Evolutionary conservation across 108 stramenopile species (phyloP).

Genomic region (Pseudonitzschia pungens): DNA sequence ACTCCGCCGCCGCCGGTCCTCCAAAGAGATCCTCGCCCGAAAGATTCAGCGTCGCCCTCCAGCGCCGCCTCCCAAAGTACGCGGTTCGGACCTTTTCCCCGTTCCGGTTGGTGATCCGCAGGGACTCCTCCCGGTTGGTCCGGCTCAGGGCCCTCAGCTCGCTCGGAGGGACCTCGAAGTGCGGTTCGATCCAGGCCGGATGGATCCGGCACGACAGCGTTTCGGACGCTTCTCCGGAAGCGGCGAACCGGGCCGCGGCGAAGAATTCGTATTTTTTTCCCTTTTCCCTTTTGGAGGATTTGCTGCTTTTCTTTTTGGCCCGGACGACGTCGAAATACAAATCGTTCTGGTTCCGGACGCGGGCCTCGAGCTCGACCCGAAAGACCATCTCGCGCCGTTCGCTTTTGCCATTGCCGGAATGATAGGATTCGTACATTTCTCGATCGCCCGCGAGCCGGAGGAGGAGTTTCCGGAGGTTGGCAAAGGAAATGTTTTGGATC

Average conservation of each 20-base stretch:
- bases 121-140: neutral
- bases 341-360: neutral
- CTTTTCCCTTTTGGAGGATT: neutral
- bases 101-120: conserved; percentile 15
- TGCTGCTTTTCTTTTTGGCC: conserved; percentile 8
- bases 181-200: conserved; percentile 15
- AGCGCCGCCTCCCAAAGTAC: conserved; percentile 17
- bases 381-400: neutral
- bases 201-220: conserved; percentile 27
- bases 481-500: conserved; percentile 19
- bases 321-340: conserved; percentile 7
- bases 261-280: conserved; percentile 3
- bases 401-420: neutral
- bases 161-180: conserved; percentile 19
- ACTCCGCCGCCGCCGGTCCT: neutral
- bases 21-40: conserved; percentile 2
- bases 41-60: conserved; percentile 24
- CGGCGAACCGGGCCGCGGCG: neutral
- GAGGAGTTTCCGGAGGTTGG: conserved; percentile 16
- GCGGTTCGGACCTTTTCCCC: conserved; percentile 16
- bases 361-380: neutral
- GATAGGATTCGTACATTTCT: conserved; percentile 21
- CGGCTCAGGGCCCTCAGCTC: conserved; percentile 27
- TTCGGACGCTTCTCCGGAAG: no score
- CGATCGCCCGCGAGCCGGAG: neutral